Evolutionary conservation across 306 rosid species (phyloP).

Genomic region (Albizia julibrissin): DNA sequence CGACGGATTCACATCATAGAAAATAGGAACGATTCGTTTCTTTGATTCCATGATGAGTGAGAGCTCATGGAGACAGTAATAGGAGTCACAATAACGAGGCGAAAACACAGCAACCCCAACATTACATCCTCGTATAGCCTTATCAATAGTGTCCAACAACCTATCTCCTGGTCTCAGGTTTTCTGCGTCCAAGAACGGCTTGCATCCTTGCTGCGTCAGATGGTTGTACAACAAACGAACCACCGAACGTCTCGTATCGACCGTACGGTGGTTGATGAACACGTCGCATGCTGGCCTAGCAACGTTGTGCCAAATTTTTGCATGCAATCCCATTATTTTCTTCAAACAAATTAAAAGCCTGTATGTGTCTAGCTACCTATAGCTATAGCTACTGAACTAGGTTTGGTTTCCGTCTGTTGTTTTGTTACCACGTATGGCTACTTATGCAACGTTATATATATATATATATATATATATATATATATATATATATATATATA

Average conservation of each 20-base stretch:
- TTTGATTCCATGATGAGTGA: slow-evolving; percentile 32
- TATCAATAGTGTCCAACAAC: slow-evolving; percentile 47
- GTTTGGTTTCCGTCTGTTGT: background rate
- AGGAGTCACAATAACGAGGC: slow-evolving; percentile 55
- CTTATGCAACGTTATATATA: background rate
- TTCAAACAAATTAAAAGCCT: background rate
- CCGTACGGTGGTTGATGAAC: slow-evolving; percentile 60
- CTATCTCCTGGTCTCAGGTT: slow-evolving; percentile 65
- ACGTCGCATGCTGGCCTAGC: slow-evolving; percentile 39
- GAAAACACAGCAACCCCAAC: slow-evolving; percentile 61
- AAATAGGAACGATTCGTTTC: background rate
- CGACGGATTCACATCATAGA: background rate
- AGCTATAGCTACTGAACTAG: background rate
- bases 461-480: background rate
- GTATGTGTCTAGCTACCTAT: too few relatives aligned
- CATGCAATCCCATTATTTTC: background rate
- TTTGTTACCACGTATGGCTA: background rate
- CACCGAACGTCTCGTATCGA: slow-evolving; percentile 48
- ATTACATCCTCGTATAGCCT: slow-evolving; percentile 40
- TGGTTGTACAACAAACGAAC: slow-evolving; percentile 56
- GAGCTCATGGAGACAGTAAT: slow-evolving; percentile 55
- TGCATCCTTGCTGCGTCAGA: slow-evolving; percentile 34
- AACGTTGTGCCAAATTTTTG: background rate
- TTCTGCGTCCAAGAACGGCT: slow-evolving; percentile 47
- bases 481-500: background rate